These are phyloP conservation scores for Filobasidium floriforme DNA, from an alignment of 768 basidiomycete genomes.

Conservation along the genomic window DNA sequence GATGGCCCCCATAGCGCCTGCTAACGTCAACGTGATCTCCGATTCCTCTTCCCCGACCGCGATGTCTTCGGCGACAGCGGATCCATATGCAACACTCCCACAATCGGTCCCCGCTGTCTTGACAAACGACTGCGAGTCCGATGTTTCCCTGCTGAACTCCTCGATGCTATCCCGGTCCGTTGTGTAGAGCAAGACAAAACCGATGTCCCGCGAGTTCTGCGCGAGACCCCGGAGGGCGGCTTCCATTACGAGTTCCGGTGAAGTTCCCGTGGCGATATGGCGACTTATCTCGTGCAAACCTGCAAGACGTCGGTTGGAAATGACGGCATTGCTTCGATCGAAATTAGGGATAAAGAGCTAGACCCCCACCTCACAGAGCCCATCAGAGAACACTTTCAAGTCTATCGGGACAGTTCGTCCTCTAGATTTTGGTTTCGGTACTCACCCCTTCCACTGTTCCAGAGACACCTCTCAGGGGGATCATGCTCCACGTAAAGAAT, in stretches of 20 bases:
- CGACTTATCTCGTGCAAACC: neutral
- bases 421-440: neutral
- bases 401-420: too few species aligned
- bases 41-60: neutral
- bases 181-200: conserved; percentile 8
- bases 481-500: neutral
- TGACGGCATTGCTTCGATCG: conserved; percentile 11
- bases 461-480: neutral
- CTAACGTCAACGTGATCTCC: neutral
- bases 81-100: neutral
- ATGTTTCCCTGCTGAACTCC: neutral
- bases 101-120: neutral
- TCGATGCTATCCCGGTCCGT: neutral
- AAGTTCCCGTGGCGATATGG: neutral
- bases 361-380: conserved; percentile 5
- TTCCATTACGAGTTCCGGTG: neutral
- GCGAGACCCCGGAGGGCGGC: neutral
- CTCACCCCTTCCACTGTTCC: conserved; percentile 1
- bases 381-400: conserved; percentile 13
- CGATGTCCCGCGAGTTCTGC: conserved; percentile 3
- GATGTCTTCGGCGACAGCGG: neutral
- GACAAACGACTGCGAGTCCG: too few species aligned
- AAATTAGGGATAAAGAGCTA: conserved; percentile 17
- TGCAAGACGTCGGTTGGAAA: conserved; percentile 1
- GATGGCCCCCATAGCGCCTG: neutral